Evolutionary conservation across 305 asterid species (phyloP), one percentile per base, ranked within the genome.

Genomic region (Fraxinus sp.): DNA sequence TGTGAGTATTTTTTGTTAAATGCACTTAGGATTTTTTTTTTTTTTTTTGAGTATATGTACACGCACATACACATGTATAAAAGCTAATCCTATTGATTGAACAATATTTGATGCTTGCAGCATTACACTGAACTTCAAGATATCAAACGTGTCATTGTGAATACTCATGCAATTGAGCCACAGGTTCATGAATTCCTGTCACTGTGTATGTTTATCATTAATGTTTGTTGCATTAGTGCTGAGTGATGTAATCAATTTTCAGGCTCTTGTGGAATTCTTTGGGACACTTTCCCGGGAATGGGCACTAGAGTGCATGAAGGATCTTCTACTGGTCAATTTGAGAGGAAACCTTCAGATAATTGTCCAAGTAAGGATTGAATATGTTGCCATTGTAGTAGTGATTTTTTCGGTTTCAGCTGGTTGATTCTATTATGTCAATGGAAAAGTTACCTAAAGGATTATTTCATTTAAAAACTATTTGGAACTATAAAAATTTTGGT

Each of bases 101-200:
- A 77, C 79, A 52, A 71, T 87, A 6, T 71, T 68, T 79, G 20
- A 70, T 81, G 55, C 83, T 79, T 91, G 92, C 94, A 95, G 98
- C 99, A 96, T 80, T 96, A 96, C 82, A 70, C 93, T 18, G 99
- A 96, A 84, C 87, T 96, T 87, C 97, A 97, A 68, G 99, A 96
- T 89, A 89, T 96, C 87, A 96, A 96, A 91, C 98, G 99, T 57
- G 95, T 96, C 81, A 96, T 96, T 86, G 99, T 96, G 87, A 96
- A 96, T 86, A 96, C 99, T 80, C 98, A 96, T 93, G 99, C 98
- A 82, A 95, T 96, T 88, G 99, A 96, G 94, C 99, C 99, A 81
- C 99, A 96, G 98, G 98, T 95, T 79, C 78, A 83, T 77, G 64
- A 73, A 46, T 18, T 83, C 62, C 49, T 49, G 73, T 84, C 46